Percentiles rank a stretch among this genome's conserved stretches.
phyloP scores from a whole-genome alignment of 2,329 filamentous ascomycete genomes.

The Sporothrix curviconia region DNA sequence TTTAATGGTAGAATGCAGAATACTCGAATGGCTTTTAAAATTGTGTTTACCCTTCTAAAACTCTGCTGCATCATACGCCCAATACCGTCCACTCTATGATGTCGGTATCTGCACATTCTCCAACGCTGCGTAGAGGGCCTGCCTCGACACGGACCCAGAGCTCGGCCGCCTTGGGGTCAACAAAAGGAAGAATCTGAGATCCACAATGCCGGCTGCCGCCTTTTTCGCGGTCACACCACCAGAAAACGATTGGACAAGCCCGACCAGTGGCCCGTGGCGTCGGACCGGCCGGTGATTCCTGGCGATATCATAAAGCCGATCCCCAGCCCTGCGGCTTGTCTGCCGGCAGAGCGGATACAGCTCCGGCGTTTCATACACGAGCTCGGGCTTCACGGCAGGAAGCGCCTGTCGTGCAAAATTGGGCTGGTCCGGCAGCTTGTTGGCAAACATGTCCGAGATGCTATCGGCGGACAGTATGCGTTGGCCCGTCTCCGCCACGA shows the following conservation, averaged over 20 bases:
- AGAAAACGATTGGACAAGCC: conserved; percentile 51
- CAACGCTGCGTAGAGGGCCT: conserved; percentile 24
- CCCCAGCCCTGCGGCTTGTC: conserved; percentile 55
- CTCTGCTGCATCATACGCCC: too few relatives aligned
- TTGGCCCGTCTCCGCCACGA: conserved; percentile 45
- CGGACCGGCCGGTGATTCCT: conserved; percentile 40
- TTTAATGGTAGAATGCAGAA: too few relatives aligned
- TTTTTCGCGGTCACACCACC: conserved; percentile 53
- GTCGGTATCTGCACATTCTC: too few relatives aligned
- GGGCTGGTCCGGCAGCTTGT: conserved; percentile 49
- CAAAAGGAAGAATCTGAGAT: conserved; percentile 41
- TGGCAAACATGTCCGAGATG: conserved; percentile 54
- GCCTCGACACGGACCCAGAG: conserved; percentile 32
- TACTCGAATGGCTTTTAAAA: too few relatives aligned
- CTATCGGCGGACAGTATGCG: conserved; percentile 48
- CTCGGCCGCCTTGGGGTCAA: conserved; percentile 29
- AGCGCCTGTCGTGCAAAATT: conserved; percentile 39
- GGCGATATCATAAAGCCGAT: conserved; percentile 46
- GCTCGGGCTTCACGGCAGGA: conserved; percentile 36
- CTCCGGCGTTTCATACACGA: conserved; percentile 39
- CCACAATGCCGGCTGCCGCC: conserved; percentile 45
- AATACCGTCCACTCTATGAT: too few relatives aligned
- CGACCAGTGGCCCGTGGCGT: conserved; percentile 45
- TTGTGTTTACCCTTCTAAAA: neutral
- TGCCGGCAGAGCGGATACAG: conserved; percentile 35